A percentile compares a stretch with the other conserved stretches of the same genome.
These are phyloP conservation scores for Aaosphaeria pasadenensis DNA, from an alignment of 2,329 filamentous ascomycete species.

Conservation along the genomic window DNA sequence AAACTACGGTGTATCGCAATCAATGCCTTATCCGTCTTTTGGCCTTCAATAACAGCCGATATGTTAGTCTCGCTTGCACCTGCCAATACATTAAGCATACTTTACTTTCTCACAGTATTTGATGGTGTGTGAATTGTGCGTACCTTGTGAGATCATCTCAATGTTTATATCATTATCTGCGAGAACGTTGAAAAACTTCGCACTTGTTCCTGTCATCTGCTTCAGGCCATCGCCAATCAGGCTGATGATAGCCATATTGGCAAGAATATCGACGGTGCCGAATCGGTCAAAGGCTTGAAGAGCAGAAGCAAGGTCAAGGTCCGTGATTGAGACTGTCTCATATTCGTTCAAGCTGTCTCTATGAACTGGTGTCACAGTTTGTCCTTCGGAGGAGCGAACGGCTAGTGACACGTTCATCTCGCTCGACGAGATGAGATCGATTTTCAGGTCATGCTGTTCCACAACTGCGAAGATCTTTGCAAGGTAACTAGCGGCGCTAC, in stretches of 20 bases:
- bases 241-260: conserved; percentile 87
- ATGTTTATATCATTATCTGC: conserved; percentile 83
- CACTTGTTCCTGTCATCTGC: conserved; percentile 85
- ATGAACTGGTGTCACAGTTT: conserved; percentile 63
- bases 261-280: conserved; percentile 80
- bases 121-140: too few relatives aligned
- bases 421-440: conserved; percentile 95
- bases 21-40: too few relatives aligned
- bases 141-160: conserved; percentile 95
- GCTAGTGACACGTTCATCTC: conserved; percentile 86
- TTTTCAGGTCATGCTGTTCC: conserved; percentile 44
- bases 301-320: conserved; percentile 45
- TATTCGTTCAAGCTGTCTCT: too few relatives aligned
- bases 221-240: conserved; percentile 92
- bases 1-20: too few relatives aligned
- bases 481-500: conserved; percentile 4
- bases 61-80: conserved; percentile 92
- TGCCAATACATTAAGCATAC: too few relatives aligned
- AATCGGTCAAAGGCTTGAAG: conserved; percentile 69
- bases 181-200: conserved; percentile 86
- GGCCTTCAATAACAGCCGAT: conserved; percentile 70
- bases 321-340: conserved; percentile 74
- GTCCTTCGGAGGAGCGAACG: conserved; percentile 88
- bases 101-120: not conserved
- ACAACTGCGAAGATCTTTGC: not conserved